Base-by-base conservation (phyloP, 164 flowering plant genomes). In the Akebia trifoliata region DNA sequence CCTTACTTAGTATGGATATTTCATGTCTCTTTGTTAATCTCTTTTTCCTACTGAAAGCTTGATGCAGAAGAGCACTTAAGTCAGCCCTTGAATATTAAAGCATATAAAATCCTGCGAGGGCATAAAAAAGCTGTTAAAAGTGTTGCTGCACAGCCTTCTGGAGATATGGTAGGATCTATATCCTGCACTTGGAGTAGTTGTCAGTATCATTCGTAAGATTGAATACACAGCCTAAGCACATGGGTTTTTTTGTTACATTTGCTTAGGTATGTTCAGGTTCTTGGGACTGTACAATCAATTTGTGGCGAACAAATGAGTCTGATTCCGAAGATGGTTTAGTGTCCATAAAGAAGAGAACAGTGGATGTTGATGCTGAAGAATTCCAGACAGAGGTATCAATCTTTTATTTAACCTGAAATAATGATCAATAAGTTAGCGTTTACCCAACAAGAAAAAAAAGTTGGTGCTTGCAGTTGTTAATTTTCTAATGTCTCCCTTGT, bases 251-350 rank as follows among this genome's bases (percentile, higher is more conserved):
- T 56, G 17, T 53, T 34, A 17, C 34, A 46, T 63, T 26, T 28
- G 20, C 30, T 28, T 50, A 94, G 97, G 71, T 90, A 15, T 94
- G 97, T 62, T 94, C 97, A n/a, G 96, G 99, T 49, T 90, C 95
- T 21, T 84, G 96, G 97, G 96, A 90, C 65, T 77, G 75, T 57
- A 73, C 84, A 25, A 85, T 94, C 62, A 87, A 80, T 65, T 65
- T 90, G 61, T 90, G 96, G 99, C 70, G 67, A 54, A 71, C 84
- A 37, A 67, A 72, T 72, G 80, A 72, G 8, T 59, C 70, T 34
- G 76, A 70, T 52, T 45, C 71, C n/a, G 87, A 68, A 37, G 88
- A 85, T 59, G 78, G 72, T 51, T 18, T 32, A 8, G 85, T 80
- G 18, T 77, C 86, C 49, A 58, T 76, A 28, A 90, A 94, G 78